Conservation (phyloP, 305 asterid species). For the Fraxinus floribunda region DNA sequence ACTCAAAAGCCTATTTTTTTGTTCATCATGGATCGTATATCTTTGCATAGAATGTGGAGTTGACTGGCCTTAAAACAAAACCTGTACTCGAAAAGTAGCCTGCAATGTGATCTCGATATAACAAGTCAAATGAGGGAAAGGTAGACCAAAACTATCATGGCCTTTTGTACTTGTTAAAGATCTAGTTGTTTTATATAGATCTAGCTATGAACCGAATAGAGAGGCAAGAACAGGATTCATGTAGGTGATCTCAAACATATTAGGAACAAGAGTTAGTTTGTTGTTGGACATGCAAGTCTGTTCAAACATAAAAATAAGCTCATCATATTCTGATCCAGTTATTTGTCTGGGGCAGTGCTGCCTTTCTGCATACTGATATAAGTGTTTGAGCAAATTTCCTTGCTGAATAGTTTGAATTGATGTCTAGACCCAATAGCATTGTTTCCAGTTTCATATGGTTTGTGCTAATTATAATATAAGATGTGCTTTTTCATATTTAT, state of each 20-base stretch:
- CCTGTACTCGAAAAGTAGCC: not conserved
- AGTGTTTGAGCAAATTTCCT: not conserved
- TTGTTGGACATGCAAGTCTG: not conserved
- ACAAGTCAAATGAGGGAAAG: not conserved
- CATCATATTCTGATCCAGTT: not conserved
- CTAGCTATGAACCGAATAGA: not conserved
- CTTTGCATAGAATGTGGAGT: not conserved
- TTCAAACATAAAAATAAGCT: not conserved
- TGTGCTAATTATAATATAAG: conserved; percentile 4
- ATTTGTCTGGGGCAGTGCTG: not conserved
- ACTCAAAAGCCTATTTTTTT: not conserved
- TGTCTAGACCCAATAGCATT: not conserved
- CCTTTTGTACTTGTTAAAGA: not conserved
- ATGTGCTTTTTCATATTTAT: conserved; percentile 10
- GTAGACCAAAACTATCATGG: not conserved
- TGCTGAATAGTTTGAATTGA: conserved; percentile 7
- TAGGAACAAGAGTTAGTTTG: not conserved
- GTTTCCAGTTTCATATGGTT: not conserved
- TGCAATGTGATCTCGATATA: not conserved
- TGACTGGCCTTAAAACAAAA: not conserved
- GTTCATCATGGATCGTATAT: not conserved
- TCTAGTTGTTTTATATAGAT: not conserved
- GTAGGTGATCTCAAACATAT: not conserved
- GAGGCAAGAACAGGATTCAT: not conserved
- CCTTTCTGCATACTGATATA: not conserved